phyloP scores from a whole-genome alignment of 257 asterid genomes.

The Ocimum tenuiflorum region DNA sequence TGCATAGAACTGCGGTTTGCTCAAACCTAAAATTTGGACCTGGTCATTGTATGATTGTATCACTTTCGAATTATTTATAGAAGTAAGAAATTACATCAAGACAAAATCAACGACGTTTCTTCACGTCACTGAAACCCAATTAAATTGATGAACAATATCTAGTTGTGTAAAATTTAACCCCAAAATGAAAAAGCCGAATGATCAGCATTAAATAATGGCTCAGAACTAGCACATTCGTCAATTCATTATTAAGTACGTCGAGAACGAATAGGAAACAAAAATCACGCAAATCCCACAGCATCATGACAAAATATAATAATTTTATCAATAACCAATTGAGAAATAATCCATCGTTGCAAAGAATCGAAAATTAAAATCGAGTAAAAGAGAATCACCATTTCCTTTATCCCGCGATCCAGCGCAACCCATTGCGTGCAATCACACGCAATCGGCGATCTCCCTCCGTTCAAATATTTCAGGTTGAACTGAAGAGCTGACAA shows the following conservation, averaged over 20 bases:
- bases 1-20: not conserved
- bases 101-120: too few relatives aligned
- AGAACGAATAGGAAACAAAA: not conserved
- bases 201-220: not conserved
- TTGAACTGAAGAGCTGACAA: not conserved
- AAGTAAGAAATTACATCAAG: not conserved
- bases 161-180: not conserved
- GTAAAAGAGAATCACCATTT: conserved; percentile 25
- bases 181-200: not conserved
- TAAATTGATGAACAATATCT: not conserved
- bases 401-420: conserved; percentile 49
- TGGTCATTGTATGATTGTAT: not conserved
- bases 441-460: conserved; percentile 7
- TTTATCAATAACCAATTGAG: not conserved
- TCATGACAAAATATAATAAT: not conserved
- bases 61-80: not conserved
- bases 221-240: not conserved
- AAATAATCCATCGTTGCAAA: not conserved
- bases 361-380: not conserved
- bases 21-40: not conserved
- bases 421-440: conserved; percentile 35
- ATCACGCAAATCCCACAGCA: not conserved
- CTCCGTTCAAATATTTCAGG: not conserved
- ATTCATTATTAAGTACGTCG: too few relatives aligned
- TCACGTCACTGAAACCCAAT: not conserved